Conservation (phyloP, 1,284 basidiomycete genomes). For the Tylopilus sp. region DNA sequence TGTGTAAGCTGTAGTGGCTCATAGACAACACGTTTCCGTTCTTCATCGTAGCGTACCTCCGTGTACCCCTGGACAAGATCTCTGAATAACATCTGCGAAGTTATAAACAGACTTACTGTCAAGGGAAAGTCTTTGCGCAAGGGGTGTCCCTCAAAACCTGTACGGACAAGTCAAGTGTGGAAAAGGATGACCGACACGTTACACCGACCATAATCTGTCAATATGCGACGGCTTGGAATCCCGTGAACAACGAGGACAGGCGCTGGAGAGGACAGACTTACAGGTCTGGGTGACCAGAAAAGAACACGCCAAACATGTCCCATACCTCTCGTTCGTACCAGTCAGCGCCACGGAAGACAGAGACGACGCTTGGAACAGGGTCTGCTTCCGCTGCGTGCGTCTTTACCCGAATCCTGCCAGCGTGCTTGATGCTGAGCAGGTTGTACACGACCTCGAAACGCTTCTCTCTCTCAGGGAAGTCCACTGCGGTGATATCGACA, state of each 20-base stretch:
- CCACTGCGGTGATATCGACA: slow-evolving; percentile 94
- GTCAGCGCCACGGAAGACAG: slow-evolving; percentile 88
- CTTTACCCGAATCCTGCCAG: slow-evolving; percentile 91
- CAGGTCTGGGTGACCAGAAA: slow-evolving; percentile 95
- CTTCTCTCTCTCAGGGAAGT: slow-evolving; percentile 91
- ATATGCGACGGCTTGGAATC: slow-evolving; percentile 76
- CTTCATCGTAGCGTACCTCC: slow-evolving; percentile 97
- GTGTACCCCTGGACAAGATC: slow-evolving; percentile 75
- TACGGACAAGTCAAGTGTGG: slow-evolving; percentile 11
- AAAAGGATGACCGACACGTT: not conserved
- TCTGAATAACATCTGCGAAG: not conserved
- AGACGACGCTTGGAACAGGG: slow-evolving; percentile 82
- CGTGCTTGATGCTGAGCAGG: slow-evolving; percentile 77
- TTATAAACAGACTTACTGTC: slow-evolving; percentile 57
- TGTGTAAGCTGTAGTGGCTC: slow-evolving; percentile 98
- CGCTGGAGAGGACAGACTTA: slow-evolving; percentile 41
- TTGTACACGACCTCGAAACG: slow-evolving; percentile 99
- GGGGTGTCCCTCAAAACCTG: slow-evolving; percentile 97
- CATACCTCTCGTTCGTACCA: slow-evolving; percentile 99
- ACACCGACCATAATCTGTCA: slow-evolving; percentile 91
- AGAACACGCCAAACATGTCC: slow-evolving; percentile 99
- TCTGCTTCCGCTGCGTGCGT: slow-evolving; percentile 97
- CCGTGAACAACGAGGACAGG: slow-evolving; percentile 12
- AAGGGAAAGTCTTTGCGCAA: slow-evolving; percentile 97
- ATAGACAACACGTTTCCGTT: slow-evolving; percentile 97